These are phyloP conservation scores for Oryza officinalis DNA, from an alignment of 176 grass and related monocot species.

Conservation along the genomic window DNA sequence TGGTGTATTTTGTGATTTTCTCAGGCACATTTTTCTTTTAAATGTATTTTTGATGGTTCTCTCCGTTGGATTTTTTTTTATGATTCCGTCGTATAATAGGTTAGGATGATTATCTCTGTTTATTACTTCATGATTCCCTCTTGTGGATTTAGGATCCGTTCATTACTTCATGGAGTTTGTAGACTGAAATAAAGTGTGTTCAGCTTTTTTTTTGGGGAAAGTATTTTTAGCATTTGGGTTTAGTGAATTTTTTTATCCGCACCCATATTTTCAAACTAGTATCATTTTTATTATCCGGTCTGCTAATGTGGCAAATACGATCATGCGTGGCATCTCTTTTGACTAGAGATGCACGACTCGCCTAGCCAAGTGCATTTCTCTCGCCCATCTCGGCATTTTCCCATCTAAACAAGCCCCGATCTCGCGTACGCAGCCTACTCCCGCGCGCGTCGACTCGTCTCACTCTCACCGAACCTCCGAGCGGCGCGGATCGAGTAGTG, in stretches of 20 bases:
- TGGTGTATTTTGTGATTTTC: not conserved
- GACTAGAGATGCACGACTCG: too few species aligned
- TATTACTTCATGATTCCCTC: not conserved
- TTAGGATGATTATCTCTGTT: not conserved
- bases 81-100: not conserved
- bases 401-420: too few species aligned
- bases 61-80: not conserved
- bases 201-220: not conserved
- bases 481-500: not conserved
- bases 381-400: too few species aligned
- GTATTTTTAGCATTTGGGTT: not conserved
- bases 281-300: not conserved
- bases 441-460: not conserved
- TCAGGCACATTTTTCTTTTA: not conserved
- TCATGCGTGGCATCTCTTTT: too few species aligned
- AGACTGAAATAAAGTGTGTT: not conserved
- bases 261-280: too few species aligned
- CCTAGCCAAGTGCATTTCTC: too few species aligned
- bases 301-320: too few species aligned
- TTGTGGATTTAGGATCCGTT: not conserved
- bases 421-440: too few species aligned
- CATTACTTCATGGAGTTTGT: not conserved
- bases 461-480: not conserved
- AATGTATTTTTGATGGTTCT: not conserved
- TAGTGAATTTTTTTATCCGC: not conserved